Base-by-base conservation (phyloP, 2,329 filamentous ascomycete genomes). In the Calonectria pauciramosa region DNA sequence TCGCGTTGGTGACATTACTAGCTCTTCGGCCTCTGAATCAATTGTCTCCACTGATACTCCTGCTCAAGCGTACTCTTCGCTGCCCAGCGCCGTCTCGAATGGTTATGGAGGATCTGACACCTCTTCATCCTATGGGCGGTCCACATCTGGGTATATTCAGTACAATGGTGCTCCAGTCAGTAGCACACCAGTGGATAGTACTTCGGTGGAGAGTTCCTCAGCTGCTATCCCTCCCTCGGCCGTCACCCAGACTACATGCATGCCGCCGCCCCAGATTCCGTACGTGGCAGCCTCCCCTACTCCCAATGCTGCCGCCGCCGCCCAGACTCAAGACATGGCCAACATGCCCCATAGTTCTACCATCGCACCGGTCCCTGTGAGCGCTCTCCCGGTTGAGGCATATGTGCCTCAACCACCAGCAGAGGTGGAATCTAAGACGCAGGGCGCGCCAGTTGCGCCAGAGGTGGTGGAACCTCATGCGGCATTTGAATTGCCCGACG, bases 391-490 rank as follows among this genome's bases (percentile, higher is more conserved):
- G 30, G 20, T 68, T 34, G 68, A 68, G 14, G 28, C 56, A 13
- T 79, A 74, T 32, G 70, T 26, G 32, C 64, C 64, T n/a, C 68
- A 68, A 34, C 26, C 70, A 2, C 59, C 71, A 7, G 34, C 3
- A 20, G 75, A 69, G 26, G 34, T 70, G 28, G 65, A 78, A 28
- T 78, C 75, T 72, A 79, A 79, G 49, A 32, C 73, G 26, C 78
- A 79, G 18, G 20, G n/a, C 16, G 26, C 13, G 10, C 8, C 51
- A 3, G 20, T 60, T 20, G 59, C 13, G 10, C 30, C 34, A 16
- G 41, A 66, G 13, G 3, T 16, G 16, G 16, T 30, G 41, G 36
- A 70, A 18, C 8, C 59, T 2, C 6, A 26, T 20, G 59, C 44
- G 16, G 11, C 49, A 52, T 75, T 11, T 14, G 79, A 66, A 38